A percentile compares a stretch with the other conserved stretches of the same genome.
These are phyloP conservation scores for Solanum acaule DNA, from an alignment of 257 asterid genomes.

Conservation along the genomic window DNA sequence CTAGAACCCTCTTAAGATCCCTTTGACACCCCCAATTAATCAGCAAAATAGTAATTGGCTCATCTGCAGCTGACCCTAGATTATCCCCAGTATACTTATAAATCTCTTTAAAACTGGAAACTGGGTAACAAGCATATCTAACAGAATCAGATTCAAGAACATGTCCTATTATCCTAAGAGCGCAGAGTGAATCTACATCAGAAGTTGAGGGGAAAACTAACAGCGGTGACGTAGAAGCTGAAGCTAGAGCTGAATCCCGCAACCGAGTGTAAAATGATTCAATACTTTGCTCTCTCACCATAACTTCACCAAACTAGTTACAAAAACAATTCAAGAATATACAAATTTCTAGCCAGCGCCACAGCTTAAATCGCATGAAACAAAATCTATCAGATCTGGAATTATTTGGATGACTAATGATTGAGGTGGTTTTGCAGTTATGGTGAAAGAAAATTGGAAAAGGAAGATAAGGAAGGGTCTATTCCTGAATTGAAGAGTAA, in stretches of 20 bases:
- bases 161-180: slow-evolving; percentile 73
- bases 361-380: background rate
- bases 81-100: slow-evolving; percentile 67
- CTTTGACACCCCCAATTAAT: slow-evolving; percentile 98
- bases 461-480: background rate
- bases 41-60: slow-evolving; percentile 67
- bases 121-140: slow-evolving; percentile 95
- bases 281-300: slow-evolving; percentile 81
- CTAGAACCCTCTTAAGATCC: slow-evolving; percentile 63
- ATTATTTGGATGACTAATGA: background rate
- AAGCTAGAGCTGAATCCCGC: slow-evolving; percentile 56
- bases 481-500: background rate
- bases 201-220: slow-evolving; percentile 90
- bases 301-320: slow-evolving; percentile 1
- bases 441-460: background rate
- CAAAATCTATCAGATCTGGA: background rate
- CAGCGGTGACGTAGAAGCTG: slow-evolving; percentile 59
- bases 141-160: slow-evolving; percentile 91
- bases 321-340: background rate
- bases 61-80: slow-evolving; percentile 38
- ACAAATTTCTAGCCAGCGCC: background rate
- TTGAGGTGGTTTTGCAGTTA: background rate
- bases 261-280: slow-evolving; percentile 61
- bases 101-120: slow-evolving; percentile 82
- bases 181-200: slow-evolving; percentile 90